Evolutionary conservation across 192 early-diverging fungal species (phyloP), one percentile per base, ranked within the genome.

Genomic region (Podila epicladia): DNA sequence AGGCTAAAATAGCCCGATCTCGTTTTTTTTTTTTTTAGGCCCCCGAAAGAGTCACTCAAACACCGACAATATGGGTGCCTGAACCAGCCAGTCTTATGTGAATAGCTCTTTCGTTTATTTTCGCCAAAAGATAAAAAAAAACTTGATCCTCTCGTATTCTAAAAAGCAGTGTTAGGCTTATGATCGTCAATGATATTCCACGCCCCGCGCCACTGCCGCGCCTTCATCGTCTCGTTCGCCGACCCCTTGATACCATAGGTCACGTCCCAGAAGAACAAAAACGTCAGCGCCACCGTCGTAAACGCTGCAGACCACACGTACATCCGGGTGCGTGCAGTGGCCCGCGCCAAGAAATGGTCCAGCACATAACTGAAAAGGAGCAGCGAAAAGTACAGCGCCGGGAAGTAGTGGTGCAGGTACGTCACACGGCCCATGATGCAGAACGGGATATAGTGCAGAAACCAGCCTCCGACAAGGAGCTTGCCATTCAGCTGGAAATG

Each of bases 341-440:
- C 48, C 20, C 45, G 20, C 35, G 53, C 37, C 37, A 82, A 70
- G 11, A 91, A 66, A 67, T 96, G 95, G 73, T 99, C 96, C 22
- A 95, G 58, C 24, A 95, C 33, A 74, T 90, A 93, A 9, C 90
- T 90, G 13, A 92, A 85, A 69, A 93, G 86, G 64, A 98, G 89
- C 69, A 98, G 91, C 20, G 92, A 91, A 88, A 98, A 99, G 83
- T 98, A 98, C 32, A 98, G 74, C 0, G 96, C 95, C 2, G 97
- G 97, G 85, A 98, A 97, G 78, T 98, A 98, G 82, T 98, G 98
- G 77, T 99, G 98, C 38, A 98, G 82, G 63, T 98, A 99, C 0
- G 93, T 95, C 50, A 98, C 96, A 35, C 98, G 93, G 33, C 97
- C 97, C 95, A 99, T 98, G 62, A 98, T 89, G 72, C 83, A 97